Evolutionary conservation across 2,329 filamentous ascomycete species (phyloP).

Genomic region (Cladosporium sp.): DNA sequence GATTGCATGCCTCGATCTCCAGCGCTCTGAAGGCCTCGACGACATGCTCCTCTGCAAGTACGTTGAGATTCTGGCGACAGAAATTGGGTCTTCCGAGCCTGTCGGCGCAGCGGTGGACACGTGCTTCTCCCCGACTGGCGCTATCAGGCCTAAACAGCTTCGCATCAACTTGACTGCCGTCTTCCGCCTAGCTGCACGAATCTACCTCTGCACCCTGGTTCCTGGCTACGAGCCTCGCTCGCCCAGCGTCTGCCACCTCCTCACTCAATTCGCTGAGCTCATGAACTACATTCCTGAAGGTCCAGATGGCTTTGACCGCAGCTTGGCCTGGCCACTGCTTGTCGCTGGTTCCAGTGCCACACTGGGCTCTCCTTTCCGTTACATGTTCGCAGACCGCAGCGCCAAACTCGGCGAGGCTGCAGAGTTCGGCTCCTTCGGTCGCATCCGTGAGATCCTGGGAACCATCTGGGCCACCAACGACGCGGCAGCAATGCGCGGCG

Average conservation of each 20-base stretch:
- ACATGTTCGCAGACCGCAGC: conserved; percentile 74
- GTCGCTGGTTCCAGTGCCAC: conserved; percentile 79
- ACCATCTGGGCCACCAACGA: conserved; percentile 82
- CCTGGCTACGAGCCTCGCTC: conserved; percentile 81
- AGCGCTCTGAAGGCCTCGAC: conserved; percentile 80
- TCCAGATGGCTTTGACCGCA: conserved; percentile 80
- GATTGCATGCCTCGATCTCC: conserved; percentile 90
- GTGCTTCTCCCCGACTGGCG: conserved; percentile 64
- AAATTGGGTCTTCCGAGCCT: conserved; percentile 79
- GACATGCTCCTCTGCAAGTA: conserved; percentile 85
- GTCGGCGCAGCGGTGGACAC: conserved; percentile 43
- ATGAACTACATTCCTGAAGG: conserved; percentile 83
- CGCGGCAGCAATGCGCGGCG: conserved; percentile 54
- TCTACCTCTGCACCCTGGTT: conserved; percentile 95
- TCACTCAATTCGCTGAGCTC: conserved; percentile 74
- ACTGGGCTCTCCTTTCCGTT: conserved; percentile 72
- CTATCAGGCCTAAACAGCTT: conserved; percentile 78
- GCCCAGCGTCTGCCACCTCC: conserved; percentile 71
- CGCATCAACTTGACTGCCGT: conserved; percentile 85
- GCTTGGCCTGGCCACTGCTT: conserved; percentile 89
- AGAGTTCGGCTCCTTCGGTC: conserved; percentile 80
- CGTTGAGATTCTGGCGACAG: conserved; percentile 81
- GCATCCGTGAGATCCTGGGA: conserved; percentile 73
- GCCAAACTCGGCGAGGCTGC: conserved; percentile 74
- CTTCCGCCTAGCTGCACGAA: conserved; percentile 88